Evolutionary conservation across 1,284 basidiomycete genomes (phyloP).

Genomic region (Ceratobasidium sp.): DNA sequence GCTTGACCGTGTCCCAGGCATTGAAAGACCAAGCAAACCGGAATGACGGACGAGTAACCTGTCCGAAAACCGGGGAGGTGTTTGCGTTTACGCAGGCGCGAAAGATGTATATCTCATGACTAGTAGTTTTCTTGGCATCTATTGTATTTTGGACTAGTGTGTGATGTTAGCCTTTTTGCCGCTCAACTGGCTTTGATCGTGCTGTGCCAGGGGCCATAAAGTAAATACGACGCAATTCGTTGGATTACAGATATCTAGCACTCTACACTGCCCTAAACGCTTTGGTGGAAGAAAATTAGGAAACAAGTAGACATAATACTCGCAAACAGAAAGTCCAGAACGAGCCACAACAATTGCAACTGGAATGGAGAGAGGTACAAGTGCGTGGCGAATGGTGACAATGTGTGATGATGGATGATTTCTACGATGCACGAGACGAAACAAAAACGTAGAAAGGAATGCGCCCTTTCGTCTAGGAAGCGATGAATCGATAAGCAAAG

Average conservation of each 20-base stretch:
- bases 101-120: constrained; percentile 87
- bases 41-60: constrained; percentile 80
- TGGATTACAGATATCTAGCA: constrained; percentile 39
- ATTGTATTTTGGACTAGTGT: background rate
- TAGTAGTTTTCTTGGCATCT: background rate
- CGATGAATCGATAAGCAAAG: constrained; percentile 46
- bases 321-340: constrained; percentile 41
- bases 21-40: constrained; percentile 85
- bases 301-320: constrained; percentile 45
- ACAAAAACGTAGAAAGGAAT: constrained; percentile 46
- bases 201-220: background rate
- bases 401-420: constrained; percentile 43
- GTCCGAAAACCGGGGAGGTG: constrained; percentile 78
- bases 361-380: constrained; percentile 19
- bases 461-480: constrained; percentile 47
- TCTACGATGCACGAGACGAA: constrained; percentile 43
- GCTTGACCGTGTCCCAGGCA: constrained; percentile 64
- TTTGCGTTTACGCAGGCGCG: constrained; percentile 76
- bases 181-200: background rate
- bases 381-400: constrained; percentile 38
- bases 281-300: constrained; percentile 39
- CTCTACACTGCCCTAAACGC: constrained; percentile 40
- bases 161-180: background rate
- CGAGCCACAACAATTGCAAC: constrained; percentile 37
- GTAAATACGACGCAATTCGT: background rate